Evolutionary conservation across 331 rosid genomes (phyloP).

Genomic region (Malus hybrid): DNA sequence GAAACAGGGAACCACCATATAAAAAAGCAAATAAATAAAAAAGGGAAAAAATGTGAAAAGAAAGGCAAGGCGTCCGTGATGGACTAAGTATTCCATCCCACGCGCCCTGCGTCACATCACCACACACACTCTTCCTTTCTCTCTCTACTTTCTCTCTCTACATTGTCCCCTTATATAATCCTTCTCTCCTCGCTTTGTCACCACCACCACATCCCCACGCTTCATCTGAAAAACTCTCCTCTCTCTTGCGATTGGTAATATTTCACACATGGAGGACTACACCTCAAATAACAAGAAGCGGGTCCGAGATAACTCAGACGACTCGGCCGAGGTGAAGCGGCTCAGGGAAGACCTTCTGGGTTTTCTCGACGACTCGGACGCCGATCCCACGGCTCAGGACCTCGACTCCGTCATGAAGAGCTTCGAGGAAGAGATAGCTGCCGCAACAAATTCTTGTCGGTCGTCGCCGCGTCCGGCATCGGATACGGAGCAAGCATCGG

Average conservation of each 20-base stretch:
- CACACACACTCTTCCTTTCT: conserved; percentile 27
- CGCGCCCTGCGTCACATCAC: conserved; percentile 69
- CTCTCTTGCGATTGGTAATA: not conserved
- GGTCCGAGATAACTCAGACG: conserved; percentile 44
- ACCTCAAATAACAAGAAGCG: conserved; percentile 36
- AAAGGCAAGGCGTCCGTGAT: conserved; percentile 53
- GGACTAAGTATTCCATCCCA: conserved; percentile 50
- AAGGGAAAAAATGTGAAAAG: not conserved
- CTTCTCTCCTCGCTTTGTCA: conserved; percentile 6
- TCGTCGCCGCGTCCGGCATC: not conserved
- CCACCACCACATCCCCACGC: not conserved
- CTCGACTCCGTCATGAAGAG: conserved; percentile 75
- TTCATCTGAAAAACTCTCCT: not conserved
- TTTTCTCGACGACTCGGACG: conserved; percentile 58
- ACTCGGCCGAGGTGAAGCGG: conserved; percentile 58
- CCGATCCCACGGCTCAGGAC: conserved; percentile 44
- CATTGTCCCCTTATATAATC: conserved; percentile 53
- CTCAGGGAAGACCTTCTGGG: conserved; percentile 59
- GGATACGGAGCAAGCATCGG: not conserved
- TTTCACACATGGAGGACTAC: conserved; percentile 32
- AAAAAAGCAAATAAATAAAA: conserved; percentile 9
- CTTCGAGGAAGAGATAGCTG: conserved; percentile 65
- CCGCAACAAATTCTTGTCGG: conserved; percentile 21
- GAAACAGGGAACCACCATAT: conserved; percentile 25
- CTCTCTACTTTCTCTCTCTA: conserved; percentile 44